Base-by-base conservation (phyloP, 2,329 filamentous ascomycete species). In the Ceratocystis harringtonii region DNA sequence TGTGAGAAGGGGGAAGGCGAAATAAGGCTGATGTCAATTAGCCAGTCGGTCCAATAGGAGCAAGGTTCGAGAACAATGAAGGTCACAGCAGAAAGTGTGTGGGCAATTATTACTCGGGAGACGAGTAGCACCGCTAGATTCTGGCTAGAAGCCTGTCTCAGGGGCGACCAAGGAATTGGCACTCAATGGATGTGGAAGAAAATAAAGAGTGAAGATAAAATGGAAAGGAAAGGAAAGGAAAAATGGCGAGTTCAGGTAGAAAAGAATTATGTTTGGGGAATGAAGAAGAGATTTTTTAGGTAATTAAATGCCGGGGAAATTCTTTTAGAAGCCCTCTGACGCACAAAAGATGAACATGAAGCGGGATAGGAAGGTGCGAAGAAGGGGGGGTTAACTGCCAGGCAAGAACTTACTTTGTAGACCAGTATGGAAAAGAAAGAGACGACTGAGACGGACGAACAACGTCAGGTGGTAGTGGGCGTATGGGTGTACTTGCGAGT, bases 221-320 rank as follows among this genome's bases (percentile, higher is more conserved):
- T 48, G 8, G 61, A 55, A 67, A 66, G 65, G 22, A 50, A 50
- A 30, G 41, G 15, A 48, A 66, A 64, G 68, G 61, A 25, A 61
- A 61, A 62, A 43, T 36, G 15, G 45, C 65, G 50, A 60, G 60
- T 10, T 19, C 44, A 50, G 43, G 3, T 48, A 41, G 60, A 55
- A 44, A 15, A 48, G n/a, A 62, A 45, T 17, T 19, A 6, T n/a
- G 60, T 30, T 28, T 30, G 36, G 30, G 8, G 28, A 32, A n/a
- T 25, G 22, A 44, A 44, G 15, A 28, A 43, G 12, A 52, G 6
- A 28, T 12, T 52, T 12, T 52, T 28, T 4, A 28, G 48, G 48
- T 25, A 17, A 52, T 12, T 15, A 52, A 52, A 28, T 52, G 22
- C 10, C 48, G 15, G 8, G 8, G 48, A 52, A 61, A 62, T 62